Percentiles rank a stretch among this genome's conserved stretches.
phyloP scores from a whole-genome alignment of 768 basidiomycete genomes.

The Suillus subaureus region DNA sequence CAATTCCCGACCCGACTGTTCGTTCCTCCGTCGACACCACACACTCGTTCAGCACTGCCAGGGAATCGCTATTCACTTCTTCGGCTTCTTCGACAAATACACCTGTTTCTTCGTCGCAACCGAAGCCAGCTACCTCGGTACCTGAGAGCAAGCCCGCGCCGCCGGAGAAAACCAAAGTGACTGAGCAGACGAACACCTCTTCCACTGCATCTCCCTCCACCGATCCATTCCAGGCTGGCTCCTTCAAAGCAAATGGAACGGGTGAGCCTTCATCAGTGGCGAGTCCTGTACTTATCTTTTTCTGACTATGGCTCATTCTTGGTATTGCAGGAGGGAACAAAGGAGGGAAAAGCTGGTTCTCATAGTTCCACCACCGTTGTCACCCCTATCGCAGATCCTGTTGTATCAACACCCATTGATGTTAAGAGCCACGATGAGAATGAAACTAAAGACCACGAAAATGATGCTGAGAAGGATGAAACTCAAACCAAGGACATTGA shows the following conservation, averaged over 20 bases:
- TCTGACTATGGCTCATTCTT: constrained; percentile 34
- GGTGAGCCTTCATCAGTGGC: constrained; percentile 37
- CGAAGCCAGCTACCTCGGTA: background rate
- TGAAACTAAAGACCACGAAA: constrained; percentile 23
- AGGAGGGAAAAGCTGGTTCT: constrained; percentile 4
- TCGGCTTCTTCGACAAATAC: background rate
- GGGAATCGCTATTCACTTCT: constrained; percentile 15
- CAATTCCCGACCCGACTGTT: constrained; percentile 25
- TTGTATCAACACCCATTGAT: constrained; percentile 29
- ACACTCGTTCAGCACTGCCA: constrained; percentile 19
- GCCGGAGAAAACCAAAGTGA: constrained; percentile 13
- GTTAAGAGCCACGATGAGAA: constrained; percentile 26
- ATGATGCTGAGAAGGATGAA: constrained; percentile 30
- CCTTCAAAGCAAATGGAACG: constrained; percentile 14
- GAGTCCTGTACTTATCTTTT: constrained; percentile 22
- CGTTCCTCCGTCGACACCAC: constrained; percentile 26
- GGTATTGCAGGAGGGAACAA: constrained; percentile 20
- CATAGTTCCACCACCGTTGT: constrained; percentile 17
- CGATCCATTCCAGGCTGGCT: constrained; percentile 7
- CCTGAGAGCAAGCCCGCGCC: background rate
- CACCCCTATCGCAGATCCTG: constrained; percentile 18
- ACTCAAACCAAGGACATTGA: constrained; percentile 13
- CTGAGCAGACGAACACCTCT: background rate
- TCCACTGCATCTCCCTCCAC: background rate
- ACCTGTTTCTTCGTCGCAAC: background rate